Evolutionary conservation across 305 asterid genomes (phyloP).

Genomic region (Andrographis paniculata): DNA sequence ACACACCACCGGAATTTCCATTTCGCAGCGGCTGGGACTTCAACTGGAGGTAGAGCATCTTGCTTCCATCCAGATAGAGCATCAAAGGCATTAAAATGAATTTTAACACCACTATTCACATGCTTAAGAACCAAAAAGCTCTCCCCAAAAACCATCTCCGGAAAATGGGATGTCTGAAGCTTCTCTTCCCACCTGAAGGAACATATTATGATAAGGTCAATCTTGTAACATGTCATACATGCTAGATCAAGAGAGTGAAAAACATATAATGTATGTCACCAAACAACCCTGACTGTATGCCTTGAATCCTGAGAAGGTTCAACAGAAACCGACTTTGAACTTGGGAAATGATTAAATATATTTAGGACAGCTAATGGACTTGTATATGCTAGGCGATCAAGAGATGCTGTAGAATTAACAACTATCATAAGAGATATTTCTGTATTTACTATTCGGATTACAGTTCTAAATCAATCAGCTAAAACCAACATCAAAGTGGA

Average conservation of each 20-base stretch:
- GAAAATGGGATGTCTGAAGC: slow-evolving; percentile 78
- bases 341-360: background rate
- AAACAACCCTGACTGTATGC: slow-evolving; percentile 8
- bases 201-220: slow-evolving; percentile 10
- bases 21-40: slow-evolving; percentile 92
- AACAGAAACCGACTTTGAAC: slow-evolving; percentile 1
- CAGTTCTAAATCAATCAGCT: background rate
- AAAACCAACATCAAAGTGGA: background rate
- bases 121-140: slow-evolving; percentile 70
- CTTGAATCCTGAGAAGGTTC: slow-evolving; percentile 2
- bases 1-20: slow-evolving; percentile 83
- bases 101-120: slow-evolving; percentile 47
- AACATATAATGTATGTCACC: slow-evolving; percentile 1
- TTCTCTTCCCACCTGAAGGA: slow-evolving; percentile 88
- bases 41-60: slow-evolving; percentile 88
- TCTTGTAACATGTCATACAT: slow-evolving; percentile 8
- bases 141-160: slow-evolving; percentile 97
- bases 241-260: slow-evolving; percentile 6
- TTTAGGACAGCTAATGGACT: background rate
- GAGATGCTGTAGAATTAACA: background rate
- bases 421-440: background rate
- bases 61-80: slow-evolving; percentile 91
- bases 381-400: background rate
- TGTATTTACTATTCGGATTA: background rate
- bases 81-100: slow-evolving; percentile 82